Conservation (phyloP, 2,329 filamentous ascomycete species). For the Colletotrichum agaves region DNA sequence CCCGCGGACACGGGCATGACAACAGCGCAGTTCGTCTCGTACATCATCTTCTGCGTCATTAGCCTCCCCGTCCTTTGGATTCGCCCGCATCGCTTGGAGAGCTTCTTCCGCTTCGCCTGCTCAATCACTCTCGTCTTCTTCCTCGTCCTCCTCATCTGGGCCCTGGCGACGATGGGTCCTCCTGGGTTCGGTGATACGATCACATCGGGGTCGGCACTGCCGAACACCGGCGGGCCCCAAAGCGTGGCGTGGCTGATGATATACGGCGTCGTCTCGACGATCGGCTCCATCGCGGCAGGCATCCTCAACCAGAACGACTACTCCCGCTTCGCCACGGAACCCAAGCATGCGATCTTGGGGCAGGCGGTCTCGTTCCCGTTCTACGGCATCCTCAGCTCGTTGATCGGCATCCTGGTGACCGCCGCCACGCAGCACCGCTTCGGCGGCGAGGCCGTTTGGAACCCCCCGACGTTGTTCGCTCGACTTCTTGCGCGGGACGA, state of each 20-base stretch:
- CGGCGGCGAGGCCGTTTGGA: conserved; percentile 50
- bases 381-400: conserved; percentile 48
- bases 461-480: conserved; percentile 49
- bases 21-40: conserved; percentile 55
- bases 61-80: conserved; percentile 58
- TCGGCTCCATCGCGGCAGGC: conserved; percentile 51
- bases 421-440: conserved; percentile 52
- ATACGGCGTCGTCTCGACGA: conserved; percentile 49
- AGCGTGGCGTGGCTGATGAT: conserved; percentile 51
- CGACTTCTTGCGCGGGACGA: conserved; percentile 45
- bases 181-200: conserved; percentile 51
- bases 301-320: conserved; percentile 54
- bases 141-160: conserved; percentile 55
- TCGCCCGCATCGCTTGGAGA: conserved; percentile 54
- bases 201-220: conserved; percentile 39
- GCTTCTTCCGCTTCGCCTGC: conserved; percentile 54
- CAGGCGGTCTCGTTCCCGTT: conserved; percentile 50
- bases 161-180: conserved; percentile 54
- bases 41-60: conserved; percentile 56
- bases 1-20: conserved; percentile 55
- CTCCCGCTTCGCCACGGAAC: conserved; percentile 47
- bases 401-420: conserved; percentile 54
- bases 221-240: conserved; percentile 43
- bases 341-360: conserved; percentile 48
- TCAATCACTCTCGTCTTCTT: conserved; percentile 54